Evolutionary conservation across 495 filamentous ascomycete species (phyloP).

Genomic region (Penicillium parvum): DNA sequence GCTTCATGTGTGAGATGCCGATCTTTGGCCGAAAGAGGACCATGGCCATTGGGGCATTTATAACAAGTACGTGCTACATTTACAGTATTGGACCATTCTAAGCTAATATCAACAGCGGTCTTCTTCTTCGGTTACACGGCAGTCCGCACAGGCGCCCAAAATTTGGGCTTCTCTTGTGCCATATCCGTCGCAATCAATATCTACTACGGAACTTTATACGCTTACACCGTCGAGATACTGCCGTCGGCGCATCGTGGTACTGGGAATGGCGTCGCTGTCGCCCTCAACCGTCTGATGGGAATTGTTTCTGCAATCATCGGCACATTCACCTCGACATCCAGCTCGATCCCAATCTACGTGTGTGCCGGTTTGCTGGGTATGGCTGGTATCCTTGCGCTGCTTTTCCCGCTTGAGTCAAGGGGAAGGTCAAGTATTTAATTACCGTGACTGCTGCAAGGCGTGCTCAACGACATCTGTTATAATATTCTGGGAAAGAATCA

Average conservation of each 20-base stretch:
- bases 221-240: constrained; percentile 43
- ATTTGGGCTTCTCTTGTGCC: constrained; percentile 36
- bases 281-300: constrained; percentile 35
- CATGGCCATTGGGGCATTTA: constrained; percentile 34
- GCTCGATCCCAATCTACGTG: constrained; percentile 35
- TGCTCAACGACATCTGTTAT: no score
- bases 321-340: constrained; percentile 33
- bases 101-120: constrained; percentile 13
- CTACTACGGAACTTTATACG: constrained; percentile 46
- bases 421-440: constrained; percentile 14
- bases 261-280: constrained; percentile 38
- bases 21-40: constrained; percentile 34
- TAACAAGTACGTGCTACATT: constrained; percentile 25
- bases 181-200: constrained; percentile 43
- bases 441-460: no score
- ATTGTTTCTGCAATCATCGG: constrained; percentile 36
- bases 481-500: no score
- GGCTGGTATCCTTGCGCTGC: constrained; percentile 28
- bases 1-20: constrained; percentile 29
- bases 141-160: constrained; percentile 36
- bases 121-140: constrained; percentile 44
- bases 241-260: constrained; percentile 42
- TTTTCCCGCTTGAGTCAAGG: constrained; percentile 35
- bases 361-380: constrained; percentile 34
- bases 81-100: background rate